Percentiles rank a stretch among this genome's conserved stretches.
phyloP scores from a whole-genome alignment of 192 early-diverging fungal genomes.

The Coemansia sp. region DNA sequence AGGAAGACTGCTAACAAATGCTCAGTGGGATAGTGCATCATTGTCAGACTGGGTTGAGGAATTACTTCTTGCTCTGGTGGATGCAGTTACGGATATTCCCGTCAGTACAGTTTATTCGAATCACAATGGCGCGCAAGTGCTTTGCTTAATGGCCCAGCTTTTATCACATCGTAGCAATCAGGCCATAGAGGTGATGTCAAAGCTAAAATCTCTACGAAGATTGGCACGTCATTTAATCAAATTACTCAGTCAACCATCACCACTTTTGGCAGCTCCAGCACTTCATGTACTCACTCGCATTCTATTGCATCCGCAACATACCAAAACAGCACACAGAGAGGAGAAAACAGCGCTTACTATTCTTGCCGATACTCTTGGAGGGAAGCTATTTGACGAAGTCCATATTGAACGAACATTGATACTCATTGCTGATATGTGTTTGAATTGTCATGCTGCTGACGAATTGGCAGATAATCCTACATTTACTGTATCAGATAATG shows the following conservation, averaged over 20 bases:
- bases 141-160: constrained; percentile 30
- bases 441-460: constrained; percentile 26
- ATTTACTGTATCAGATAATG: too few relatives aligned
- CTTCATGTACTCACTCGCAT: constrained; percentile 33
- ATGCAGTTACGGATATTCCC: background rate
- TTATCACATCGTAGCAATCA: constrained; percentile 9
- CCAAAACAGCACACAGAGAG: background rate
- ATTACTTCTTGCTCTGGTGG: background rate
- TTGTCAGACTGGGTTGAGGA: background rate
- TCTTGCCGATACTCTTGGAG: constrained; percentile 20
- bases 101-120: background rate
- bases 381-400: constrained; percentile 38
- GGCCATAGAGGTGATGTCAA: constrained; percentile 1
- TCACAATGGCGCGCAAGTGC: constrained; percentile 6
- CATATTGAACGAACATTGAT: constrained; percentile 39
- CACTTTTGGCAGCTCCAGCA: constrained; percentile 30
- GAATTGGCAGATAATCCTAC: background rate
- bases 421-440: constrained; percentile 32
- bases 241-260: constrained; percentile 30
- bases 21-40: background rate
- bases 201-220: constrained; percentile 7
- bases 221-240: constrained; percentile 34
- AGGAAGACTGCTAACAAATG: background rate
- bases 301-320: constrained; percentile 15
- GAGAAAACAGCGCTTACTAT: constrained; percentile 10